Base-by-base conservation (phyloP, 345 rosid species). In the Salix brachista region DNA sequence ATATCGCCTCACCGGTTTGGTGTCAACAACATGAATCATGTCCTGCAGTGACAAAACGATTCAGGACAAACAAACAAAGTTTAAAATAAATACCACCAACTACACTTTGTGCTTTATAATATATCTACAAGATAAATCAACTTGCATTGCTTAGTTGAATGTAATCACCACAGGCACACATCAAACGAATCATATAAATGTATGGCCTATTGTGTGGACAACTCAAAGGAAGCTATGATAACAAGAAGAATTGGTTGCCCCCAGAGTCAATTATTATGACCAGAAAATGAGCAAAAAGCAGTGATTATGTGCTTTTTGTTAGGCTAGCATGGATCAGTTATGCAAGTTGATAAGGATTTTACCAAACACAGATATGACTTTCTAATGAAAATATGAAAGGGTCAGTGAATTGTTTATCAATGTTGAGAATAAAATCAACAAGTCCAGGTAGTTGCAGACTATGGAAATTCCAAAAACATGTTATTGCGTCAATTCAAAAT, bases 11-110 rank as follows among this genome's bases (percentile, higher is more conserved):
- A 83, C 85, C 0, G 94, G 87, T 81, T 91, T 96, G 70, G 92
- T 88, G 54, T 93, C 98, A 28, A 85, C 90, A 23, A 96, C 94
- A 18, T 84, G 91, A 70, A 96, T 78, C 92, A 92, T 92, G 84
- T 96, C 96, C 99, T 96, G 89, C 81, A 88, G 69, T 78, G 46
- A 72, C 34, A 72, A 28, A 48, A 50, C 2, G 4, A 77, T 19
- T 39, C 54, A 71, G 68, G 8, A 60, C 8, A 37, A 50, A 23
- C 50, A 2, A n/a, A n/a, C 69, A 50, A 39, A 32, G 1, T 21
- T 6, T 68, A 5, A 17, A 23, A 39, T 46, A 11, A n/a, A 28
- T 28, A 32, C 77, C 1, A 65, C 32, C 26, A 21, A 3, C 30
- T 30, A 4, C 60, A 3, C 12, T n/a, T 8, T n/a, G 18, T 30